Conservation (phyloP, 345 rosid genomes). For the Aurinia saxatilis region DNA sequence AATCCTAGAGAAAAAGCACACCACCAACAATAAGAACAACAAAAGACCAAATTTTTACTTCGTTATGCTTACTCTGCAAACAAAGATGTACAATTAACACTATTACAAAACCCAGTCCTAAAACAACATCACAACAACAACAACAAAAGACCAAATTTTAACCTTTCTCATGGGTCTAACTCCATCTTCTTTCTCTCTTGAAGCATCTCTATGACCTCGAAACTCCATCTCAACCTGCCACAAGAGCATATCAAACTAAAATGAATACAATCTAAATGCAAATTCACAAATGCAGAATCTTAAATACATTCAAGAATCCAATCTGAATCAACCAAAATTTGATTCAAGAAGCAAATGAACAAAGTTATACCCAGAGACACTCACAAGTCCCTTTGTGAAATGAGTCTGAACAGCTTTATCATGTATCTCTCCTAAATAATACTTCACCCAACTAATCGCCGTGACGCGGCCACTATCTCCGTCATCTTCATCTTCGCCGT, state of each 20-base stretch:
- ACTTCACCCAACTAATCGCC: conserved; percentile 78
- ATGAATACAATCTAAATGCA: background rate
- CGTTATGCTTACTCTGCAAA: conserved; percentile 61
- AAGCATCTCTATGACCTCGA: conserved; percentile 17
- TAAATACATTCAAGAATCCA: background rate
- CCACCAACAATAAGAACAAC: no score
- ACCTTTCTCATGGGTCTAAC: conserved; percentile 51
- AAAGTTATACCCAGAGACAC: conserved; percentile 26
- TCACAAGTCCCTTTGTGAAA: conserved; percentile 83
- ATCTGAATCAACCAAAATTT: background rate
- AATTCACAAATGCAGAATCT: background rate
- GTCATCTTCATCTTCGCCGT: conserved; percentile 22
- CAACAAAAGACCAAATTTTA: background rate
- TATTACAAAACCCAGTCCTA: conserved; percentile 22
- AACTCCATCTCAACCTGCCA: conserved; percentile 55
- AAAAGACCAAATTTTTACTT: conserved; percentile 48
- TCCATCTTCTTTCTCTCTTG: conserved; percentile 24
- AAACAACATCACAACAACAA: conserved; percentile 3
- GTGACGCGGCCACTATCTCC: conserved; percentile 39
- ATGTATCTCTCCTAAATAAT: conserved; percentile 58
- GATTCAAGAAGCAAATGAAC: background rate
- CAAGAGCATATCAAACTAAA: background rate
- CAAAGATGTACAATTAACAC: conserved; percentile 31
- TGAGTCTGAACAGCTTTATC: conserved; percentile 60
- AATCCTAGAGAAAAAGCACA: no score